Evolutionary conservation across 2,329 filamentous ascomycete genomes (phyloP), one percentile per base, ranked within the genome.

Genomic region (Pleurostoma richardsiae): DNA sequence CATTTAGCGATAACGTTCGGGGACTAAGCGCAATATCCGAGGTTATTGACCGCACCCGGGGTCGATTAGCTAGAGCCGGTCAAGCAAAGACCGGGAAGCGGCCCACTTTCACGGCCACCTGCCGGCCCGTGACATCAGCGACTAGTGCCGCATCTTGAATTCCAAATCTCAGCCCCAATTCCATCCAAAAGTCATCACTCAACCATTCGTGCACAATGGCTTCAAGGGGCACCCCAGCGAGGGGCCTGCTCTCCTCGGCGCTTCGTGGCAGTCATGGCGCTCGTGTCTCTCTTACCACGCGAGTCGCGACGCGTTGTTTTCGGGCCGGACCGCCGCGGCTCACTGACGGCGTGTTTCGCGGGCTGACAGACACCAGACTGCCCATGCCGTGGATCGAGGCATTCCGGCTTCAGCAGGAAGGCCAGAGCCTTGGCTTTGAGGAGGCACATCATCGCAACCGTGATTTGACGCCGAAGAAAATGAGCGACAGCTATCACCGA

Each of bases 401-500:
- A 0, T 70, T 86, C 49, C 73, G 71, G 30, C 70, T 75, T 51
- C 77, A 80, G 58, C 74, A 71, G 41, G 67, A 76, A 53, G 63
- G 62, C 6, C 57, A 64, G 42, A 50, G 49, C n/a, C 46, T 56
- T 4, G 55, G 51, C 6, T 44, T 55, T 3, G 52, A 56, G 11
- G 59, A 63, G 30, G 51, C 49, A 2, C 49, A 45, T 8, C 48
- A 55, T 3, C 51, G 65, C 7, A 70, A 80, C 57, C 76, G 78
- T 40, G 76, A 85, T 56, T 59, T 87, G 53, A 71, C 70, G 8
- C 83, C 85, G 1, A 86, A 82, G 64, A 81, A 73, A 61, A 88
- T 88, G 85, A 76, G 73, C 28, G 83, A 89, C 58, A 86, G 82
- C 64, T 85, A 83, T 60, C 82, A 86, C 58, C 78, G 77, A 47